Conservation (phyloP, 768 basidiomycete genomes). For the Pleurotus pulmonarius region DNA sequence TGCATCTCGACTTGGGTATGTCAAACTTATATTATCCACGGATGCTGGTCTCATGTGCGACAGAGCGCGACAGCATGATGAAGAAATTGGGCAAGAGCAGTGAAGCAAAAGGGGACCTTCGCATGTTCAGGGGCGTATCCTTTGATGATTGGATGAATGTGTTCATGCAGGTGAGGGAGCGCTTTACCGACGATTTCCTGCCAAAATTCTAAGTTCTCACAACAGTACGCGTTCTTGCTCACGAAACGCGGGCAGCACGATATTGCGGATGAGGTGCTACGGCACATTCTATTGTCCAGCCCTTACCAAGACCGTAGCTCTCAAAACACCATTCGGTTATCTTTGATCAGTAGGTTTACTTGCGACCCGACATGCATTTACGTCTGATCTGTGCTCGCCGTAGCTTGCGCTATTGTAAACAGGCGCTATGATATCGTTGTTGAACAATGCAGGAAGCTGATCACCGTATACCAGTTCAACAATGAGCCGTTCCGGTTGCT, state of each 20-base stretch:
- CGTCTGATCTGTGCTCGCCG: neutral
- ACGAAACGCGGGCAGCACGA: conserved; percentile 62
- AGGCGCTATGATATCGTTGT: conserved; percentile 56
- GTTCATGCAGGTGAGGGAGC: conserved; percentile 70
- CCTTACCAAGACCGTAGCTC: conserved; percentile 59
- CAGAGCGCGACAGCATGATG: conserved; percentile 56
- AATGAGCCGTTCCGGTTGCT: conserved; percentile 83
- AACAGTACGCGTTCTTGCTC: conserved; percentile 72
- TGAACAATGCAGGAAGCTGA: conserved; percentile 74
- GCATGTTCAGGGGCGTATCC: conserved; percentile 74
- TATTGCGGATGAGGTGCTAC: conserved; percentile 68
- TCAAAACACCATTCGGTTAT: conserved; percentile 72
- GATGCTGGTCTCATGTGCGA: neutral
- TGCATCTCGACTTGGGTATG: conserved; percentile 72
- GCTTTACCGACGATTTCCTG: neutral
- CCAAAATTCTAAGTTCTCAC: neutral
- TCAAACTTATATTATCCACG: neutral
- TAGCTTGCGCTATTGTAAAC: conserved; percentile 71
- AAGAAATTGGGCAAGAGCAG: conserved; percentile 35
- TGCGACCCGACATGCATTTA: neutral
- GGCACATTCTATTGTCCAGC: conserved; percentile 72
- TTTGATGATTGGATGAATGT: conserved; percentile 85
- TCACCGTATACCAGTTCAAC: conserved; percentile 77
- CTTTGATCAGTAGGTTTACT: conserved; percentile 61
- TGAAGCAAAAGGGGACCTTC: conserved; percentile 39